These are phyloP conservation scores for Ceratobasidium sp. DNA, from an alignment of 1,284 basidiomycete species.

Conservation along the genomic window DNA sequence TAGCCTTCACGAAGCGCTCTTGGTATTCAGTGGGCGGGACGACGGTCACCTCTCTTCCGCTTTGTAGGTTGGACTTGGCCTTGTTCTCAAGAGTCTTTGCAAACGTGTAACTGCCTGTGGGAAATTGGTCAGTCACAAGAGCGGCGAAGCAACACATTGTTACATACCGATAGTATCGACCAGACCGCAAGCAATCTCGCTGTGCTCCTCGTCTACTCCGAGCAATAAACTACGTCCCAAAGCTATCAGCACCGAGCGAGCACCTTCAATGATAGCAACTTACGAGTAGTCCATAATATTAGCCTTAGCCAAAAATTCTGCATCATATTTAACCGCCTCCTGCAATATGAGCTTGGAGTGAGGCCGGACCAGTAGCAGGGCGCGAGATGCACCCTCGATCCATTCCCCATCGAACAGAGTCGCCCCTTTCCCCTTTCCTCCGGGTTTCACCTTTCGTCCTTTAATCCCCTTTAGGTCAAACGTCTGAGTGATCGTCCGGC, in stretches of 20 bases:
- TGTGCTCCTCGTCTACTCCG: constrained; percentile 67
- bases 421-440: constrained; percentile 50
- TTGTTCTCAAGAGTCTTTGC: constrained; percentile 80
- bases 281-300: constrained; percentile 87
- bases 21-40: constrained; percentile 74
- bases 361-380: constrained; percentile 67
- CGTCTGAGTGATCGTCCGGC: constrained; percentile 54
- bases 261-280: constrained; percentile 40
- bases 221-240: constrained; percentile 59
- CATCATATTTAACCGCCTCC: constrained; percentile 71
- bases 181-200: constrained; percentile 73
- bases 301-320: constrained; percentile 71
- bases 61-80: constrained; percentile 70
- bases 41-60: constrained; percentile 69
- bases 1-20: constrained; percentile 67
- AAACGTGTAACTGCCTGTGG: constrained; percentile 73
- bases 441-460: constrained; percentile 66
- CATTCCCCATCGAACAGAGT: constrained; percentile 81
- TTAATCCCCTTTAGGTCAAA: constrained; percentile 84
- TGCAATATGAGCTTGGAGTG: constrained; percentile 71
- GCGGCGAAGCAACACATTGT: background rate
- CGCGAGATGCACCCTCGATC: constrained; percentile 67
- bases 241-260: constrained; percentile 6
- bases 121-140: constrained; percentile 5
- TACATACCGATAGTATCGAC: constrained; percentile 76